Conservation (phyloP, 139 green algal genomes). For the Astrephomene gubernaculifera region DNA sequence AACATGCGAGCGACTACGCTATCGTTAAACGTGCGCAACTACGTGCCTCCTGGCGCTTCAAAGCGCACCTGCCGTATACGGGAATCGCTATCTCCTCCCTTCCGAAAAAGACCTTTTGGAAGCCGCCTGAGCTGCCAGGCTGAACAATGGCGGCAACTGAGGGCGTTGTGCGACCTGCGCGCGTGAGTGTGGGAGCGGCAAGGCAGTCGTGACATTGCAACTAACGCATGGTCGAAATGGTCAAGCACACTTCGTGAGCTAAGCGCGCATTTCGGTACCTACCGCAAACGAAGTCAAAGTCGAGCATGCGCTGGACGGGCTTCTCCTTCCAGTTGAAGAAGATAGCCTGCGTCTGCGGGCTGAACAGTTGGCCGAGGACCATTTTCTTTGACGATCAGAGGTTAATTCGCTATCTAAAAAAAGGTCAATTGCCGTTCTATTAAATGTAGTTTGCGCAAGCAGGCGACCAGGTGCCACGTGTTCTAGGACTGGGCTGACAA, state of each 20-base stretch:
- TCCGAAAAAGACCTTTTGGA: conserved; percentile 96
- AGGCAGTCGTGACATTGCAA: too few relatives aligned
- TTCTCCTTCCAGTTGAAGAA: conserved; percentile 95
- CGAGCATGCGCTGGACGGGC: conserved; percentile 93
- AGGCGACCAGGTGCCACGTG: too few relatives aligned
- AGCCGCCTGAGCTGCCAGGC: conserved; percentile 83
- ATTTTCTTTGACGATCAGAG: neutral
- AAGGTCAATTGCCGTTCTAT: too few relatives aligned
- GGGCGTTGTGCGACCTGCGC: conserved; percentile 77
- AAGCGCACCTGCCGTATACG: conserved; percentile 76
- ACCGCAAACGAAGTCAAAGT: conserved; percentile 96
- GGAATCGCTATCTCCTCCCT: conserved; percentile 91
- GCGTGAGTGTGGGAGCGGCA: too few relatives aligned
- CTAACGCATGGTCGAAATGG: too few relatives aligned
- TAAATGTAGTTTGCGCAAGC: too few relatives aligned
- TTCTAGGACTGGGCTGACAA: too few relatives aligned
- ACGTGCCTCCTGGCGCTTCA: too few relatives aligned
- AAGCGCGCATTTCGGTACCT: too few relatives aligned
- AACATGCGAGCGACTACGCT: too few relatives aligned
- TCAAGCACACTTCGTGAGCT: too few relatives aligned
- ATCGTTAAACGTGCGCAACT: too few relatives aligned
- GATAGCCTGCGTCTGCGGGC: conserved; percentile 84
- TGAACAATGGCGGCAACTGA: conserved; percentile 90
- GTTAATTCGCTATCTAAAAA: neutral
- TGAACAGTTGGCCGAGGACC: conserved; percentile 80